Conservation (phyloP, 108 stramenopile genomes). For the Bacterosira constricta region DNA sequence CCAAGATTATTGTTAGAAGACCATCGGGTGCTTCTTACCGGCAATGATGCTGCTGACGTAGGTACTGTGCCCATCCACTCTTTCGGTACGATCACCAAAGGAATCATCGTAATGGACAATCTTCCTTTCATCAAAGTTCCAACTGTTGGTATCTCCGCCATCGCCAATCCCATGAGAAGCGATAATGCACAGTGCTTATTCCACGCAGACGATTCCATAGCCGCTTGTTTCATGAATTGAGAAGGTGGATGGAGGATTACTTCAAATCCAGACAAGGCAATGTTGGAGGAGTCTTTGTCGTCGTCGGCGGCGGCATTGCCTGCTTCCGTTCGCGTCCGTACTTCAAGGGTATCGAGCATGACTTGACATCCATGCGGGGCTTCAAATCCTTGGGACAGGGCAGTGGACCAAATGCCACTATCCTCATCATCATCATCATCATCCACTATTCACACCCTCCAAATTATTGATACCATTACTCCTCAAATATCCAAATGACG, state of each 20-base stretch:
- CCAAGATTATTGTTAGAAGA: neutral
- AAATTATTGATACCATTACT: neutral
- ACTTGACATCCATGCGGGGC: conserved; percentile 21
- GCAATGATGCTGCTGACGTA: conserved; percentile 50
- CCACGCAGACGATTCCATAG: conserved; percentile 22
- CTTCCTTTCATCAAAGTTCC: conserved; percentile 40
- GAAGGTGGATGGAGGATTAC: conserved; percentile 24
- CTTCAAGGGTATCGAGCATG: conserved; percentile 35
- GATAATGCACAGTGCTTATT: conserved; percentile 46
- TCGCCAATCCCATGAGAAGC: conserved; percentile 35
- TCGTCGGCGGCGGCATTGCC: neutral
- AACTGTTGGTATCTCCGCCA: conserved; percentile 13
- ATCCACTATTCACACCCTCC: neutral
- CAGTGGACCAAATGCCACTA: conserved; percentile 30
- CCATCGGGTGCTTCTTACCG: conserved; percentile 34
- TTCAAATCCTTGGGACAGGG: conserved; percentile 34
- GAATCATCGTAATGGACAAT: conserved; percentile 51
- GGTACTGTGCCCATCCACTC: conserved; percentile 51
- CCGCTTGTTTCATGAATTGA: conserved; percentile 4
- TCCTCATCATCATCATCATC: neutral
- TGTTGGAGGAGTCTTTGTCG: neutral
- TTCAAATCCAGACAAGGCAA: conserved; percentile 18
- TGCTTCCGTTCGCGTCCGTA: conserved; percentile 10
- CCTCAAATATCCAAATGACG: neutral
- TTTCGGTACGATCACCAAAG: conserved; percentile 36